Evolutionary conservation across 2,329 filamentous ascomycete species (phyloP), one percentile per base, ranked within the genome.

Genomic region (Colletotrichum sp.): DNA sequence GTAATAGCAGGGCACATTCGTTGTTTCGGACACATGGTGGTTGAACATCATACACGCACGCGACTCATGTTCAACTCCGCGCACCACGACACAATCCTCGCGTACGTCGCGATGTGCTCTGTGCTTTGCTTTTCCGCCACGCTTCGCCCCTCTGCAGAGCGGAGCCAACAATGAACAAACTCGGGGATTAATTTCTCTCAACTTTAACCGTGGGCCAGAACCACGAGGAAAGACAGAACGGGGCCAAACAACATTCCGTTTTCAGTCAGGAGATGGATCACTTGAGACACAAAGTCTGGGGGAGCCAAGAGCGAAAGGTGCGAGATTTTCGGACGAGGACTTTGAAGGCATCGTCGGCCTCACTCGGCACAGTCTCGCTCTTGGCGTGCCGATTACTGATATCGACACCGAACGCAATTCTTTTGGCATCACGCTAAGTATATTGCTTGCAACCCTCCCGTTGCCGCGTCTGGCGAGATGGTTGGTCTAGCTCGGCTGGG

Each of bases 131-230:
- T 30, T 9, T 39, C 21, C 59, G 24, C 26, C 26, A 21, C 24
- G 48, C 30, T 9, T 68, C 16, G 68, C 59, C 74, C 64, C 73
- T 74, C 74, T 52, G 34, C 63, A 68, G 63, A 64, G 59, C 57
- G 70, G 64, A 75, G 68, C 61, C 68, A 18, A 39, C 52, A 39
- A 18, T 68, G 65, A 55, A 48, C 32, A 52, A 68, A 72, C 18
- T 68, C 72, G 72, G 72, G 68, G 55, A 68, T 63, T 75, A 72
- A 63, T 72, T 57, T 72, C 55, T 52, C 36, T 18, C 68, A 73
- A 75, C 70, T 75, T 24, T 67, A 64, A 65, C 61, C 63, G n/a
- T 34, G 26, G 28, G 28, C 70, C 34, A 18, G 73, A 52, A 39
- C 48, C 67, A 60, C 60, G 52, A 63, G 55, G 26, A 34, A 6